Evolutionary conservation across 164 flowering plant genomes (phyloP), one percentile per base, ranked within the genome.

Genomic region (Vitis vinifera): DNA sequence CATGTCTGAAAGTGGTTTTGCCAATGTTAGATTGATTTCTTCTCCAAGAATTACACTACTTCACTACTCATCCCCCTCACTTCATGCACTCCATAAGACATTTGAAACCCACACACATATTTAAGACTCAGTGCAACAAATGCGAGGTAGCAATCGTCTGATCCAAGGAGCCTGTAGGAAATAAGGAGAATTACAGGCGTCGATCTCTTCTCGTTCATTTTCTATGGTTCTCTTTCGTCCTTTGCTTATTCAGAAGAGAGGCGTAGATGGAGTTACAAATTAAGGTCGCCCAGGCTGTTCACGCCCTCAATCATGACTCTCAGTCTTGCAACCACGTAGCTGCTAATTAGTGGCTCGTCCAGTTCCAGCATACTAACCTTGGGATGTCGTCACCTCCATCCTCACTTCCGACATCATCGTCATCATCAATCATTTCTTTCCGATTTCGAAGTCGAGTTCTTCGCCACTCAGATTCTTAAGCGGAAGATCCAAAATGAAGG

Each of bases 401-500:
- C 97, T 94, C 79, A 85, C 92, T 62, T 81, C 91, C 72, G 75
- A 75, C 84, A 69, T 29, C 30, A 57, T 10, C 70, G 11, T 14
- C 44, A 23, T 29, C 80, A 17, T 7, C 61, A 61, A 9, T 57
- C 79, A 9, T 69, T 73, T 59, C 29, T 66, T 72, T 51, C 86
- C 66, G 78, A 79, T 72, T 86, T 85, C 73, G 97, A 94, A 71
- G 82, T 92, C 72, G 85, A 92, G 72, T 94, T 94, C 84, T 94
- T 92, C 75, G 93, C 98, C 10, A 97, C 98, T 55, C 98, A 94
- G 82, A 87, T 92, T 77, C 93, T 94, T 77, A 92, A 89, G 69
- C 81, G 97, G 23, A 94, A 94, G 98, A 94, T 94, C 67, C 94
- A 94, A 76, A 92, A 78, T 72, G 98, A 91, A 82, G 98, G 92